Conservation (phyloP, 495 filamentous ascomycete genomes). For the Penicillium fimorum region DNA sequence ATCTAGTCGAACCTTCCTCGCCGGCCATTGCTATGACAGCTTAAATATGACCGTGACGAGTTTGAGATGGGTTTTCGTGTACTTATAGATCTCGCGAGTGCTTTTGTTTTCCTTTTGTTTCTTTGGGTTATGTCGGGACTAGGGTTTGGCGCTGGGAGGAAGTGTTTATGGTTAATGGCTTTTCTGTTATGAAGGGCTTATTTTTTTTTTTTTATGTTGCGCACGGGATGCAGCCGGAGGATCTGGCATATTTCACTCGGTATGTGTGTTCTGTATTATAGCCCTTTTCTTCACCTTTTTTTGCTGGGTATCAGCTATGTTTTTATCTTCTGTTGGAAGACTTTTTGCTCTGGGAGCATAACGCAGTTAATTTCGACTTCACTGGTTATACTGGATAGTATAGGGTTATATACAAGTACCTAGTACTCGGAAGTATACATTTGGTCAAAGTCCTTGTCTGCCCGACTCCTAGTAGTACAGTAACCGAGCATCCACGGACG, state of each 20-base stretch:
- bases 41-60: constrained; percentile 13
- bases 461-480: constrained; percentile 9
- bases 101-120: not conserved
- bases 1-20: constrained; percentile 45
- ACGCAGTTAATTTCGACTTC: not conserved
- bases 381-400: not conserved
- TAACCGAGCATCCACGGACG: not conserved
- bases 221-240: constrained; percentile 4
- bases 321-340: not conserved
- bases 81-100: not conserved
- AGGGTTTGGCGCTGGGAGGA: constrained; percentile 3
- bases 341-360: not conserved
- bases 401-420: not conserved
- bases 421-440: not conserved
- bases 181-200: not conserved
- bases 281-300: not conserved
- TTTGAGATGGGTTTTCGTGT: not conserved
- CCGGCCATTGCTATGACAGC: constrained; percentile 33
- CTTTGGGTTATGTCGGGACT: not conserved
- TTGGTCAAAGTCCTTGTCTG: not conserved
- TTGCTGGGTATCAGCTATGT: not conserved
- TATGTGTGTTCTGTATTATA: constrained; percentile 9
- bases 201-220: not conserved
- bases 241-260: not conserved
- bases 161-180: not conserved